A percentile compares a stretch with the other conserved stretches of the same genome.
phyloP scores from a whole-genome alignment of 805 yeast genomes.

The Nakazawaea laoshanensis region DNA sequence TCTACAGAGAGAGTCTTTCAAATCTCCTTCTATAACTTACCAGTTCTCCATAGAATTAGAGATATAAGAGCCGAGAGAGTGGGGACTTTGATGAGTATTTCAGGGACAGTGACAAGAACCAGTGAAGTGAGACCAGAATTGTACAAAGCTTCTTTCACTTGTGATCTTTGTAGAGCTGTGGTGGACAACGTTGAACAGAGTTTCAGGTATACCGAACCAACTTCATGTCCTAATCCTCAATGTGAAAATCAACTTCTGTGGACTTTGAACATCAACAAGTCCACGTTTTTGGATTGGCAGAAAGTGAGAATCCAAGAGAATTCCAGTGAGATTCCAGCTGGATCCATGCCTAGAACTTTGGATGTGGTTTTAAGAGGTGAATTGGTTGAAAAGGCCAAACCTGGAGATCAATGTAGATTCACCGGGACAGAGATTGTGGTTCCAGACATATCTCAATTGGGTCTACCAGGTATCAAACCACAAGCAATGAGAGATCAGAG shows the following conservation, averaged over 20 bases:
- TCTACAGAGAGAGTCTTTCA: slow-evolving; percentile 73
- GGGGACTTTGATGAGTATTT: slow-evolving; percentile 74
- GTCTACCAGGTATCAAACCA: slow-evolving; percentile 92
- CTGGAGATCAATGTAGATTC: slow-evolving; percentile 91
- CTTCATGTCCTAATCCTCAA: slow-evolving; percentile 78
- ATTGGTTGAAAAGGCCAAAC: slow-evolving; percentile 90
- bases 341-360: slow-evolving; percentile 96
- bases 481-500: slow-evolving; percentile 62
- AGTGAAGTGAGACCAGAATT: slow-evolving; percentile 95
- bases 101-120: slow-evolving; percentile 94
- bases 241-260: slow-evolving; percentile 84
- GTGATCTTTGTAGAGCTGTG: slow-evolving; percentile 79
- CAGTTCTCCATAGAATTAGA: slow-evolving; percentile 75
- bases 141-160: slow-evolving; percentile 76
- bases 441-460: slow-evolving; percentile 90
- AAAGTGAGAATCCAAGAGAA: slow-evolving; percentile 92
- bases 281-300: slow-evolving; percentile 94
- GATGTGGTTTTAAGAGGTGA: slow-evolving; percentile 93
- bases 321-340: slow-evolving; percentile 94
- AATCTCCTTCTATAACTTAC: slow-evolving; percentile 81
- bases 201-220: slow-evolving; percentile 91
- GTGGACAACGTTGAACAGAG: slow-evolving; percentile 89
- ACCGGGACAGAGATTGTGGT: slow-evolving; percentile 93
- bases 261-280: slow-evolving; percentile 76
- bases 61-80: slow-evolving; percentile 85